Evolutionary conservation across 768 basidiomycete species (phyloP).

Genomic region (Collybia mongolica): DNA sequence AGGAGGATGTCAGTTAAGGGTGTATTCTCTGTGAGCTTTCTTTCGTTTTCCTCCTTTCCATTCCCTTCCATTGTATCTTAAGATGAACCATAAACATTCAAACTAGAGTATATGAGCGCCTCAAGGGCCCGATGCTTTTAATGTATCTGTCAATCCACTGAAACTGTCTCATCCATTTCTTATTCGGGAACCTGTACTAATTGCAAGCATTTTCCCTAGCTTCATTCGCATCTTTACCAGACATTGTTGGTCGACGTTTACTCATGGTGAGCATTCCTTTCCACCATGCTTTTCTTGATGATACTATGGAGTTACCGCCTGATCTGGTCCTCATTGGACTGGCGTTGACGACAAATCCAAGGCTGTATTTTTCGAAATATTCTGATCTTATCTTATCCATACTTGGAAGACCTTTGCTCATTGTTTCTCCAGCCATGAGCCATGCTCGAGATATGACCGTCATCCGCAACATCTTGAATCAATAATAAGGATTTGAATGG

Average conservation of each 20-base stretch:
- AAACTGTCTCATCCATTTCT: conserved; percentile 21
- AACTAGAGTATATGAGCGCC: conserved; percentile 94
- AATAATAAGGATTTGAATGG: conserved; percentile 19
- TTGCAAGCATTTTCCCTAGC: neutral
- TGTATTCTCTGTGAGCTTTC: neutral
- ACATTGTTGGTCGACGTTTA: conserved; percentile 1
- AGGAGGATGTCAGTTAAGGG: neutral
- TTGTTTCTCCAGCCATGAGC: too few relatives aligned
- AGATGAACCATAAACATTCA: conserved; percentile 72
- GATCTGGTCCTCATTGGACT: conserved; percentile 41
- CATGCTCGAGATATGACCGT: neutral
- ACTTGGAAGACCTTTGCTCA: too few relatives aligned
- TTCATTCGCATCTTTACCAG: neutral
- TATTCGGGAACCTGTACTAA: neutral
- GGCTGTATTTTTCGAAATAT: conserved; percentile 71
- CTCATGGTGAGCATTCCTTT: conserved; percentile 32
- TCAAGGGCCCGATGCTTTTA: conserved; percentile 65
- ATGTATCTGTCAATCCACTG: conserved; percentile 59
- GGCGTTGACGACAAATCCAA: conserved; percentile 71
- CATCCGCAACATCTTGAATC: conserved; percentile 4
- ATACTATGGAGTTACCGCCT: conserved; percentile 87
- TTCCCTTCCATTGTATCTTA: conserved; percentile 5
- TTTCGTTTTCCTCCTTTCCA: neutral
- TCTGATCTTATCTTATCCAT: conserved; percentile 40
- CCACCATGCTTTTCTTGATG: conserved; percentile 41